These are phyloP conservation scores for Agaricus bisporus DNA, from an alignment of 768 basidiomycete species.

Conservation along the genomic window DNA sequence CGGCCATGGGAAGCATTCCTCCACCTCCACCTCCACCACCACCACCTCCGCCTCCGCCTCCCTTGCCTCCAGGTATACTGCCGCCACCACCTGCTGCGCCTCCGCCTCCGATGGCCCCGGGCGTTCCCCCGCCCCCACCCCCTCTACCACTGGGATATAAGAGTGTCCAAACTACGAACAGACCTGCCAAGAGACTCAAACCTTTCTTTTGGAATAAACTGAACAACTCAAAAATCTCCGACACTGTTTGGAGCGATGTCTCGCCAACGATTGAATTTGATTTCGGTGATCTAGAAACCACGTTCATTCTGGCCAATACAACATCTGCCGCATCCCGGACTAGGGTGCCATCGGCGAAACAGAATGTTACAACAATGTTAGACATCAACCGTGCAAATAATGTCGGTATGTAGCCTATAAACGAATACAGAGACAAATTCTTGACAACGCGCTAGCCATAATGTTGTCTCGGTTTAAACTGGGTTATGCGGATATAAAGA, in stretches of 20 bases:
- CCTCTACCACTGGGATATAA: constrained; percentile 32
- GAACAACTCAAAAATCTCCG: constrained; percentile 26
- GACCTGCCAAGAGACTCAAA: constrained; percentile 57
- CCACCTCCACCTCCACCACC: constrained; percentile 13
- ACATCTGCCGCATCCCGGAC: constrained; percentile 37
- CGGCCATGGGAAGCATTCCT: constrained; percentile 16
- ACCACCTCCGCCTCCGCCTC: constrained; percentile 27
- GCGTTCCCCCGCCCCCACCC: constrained; percentile 8
- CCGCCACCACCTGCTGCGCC: constrained; percentile 22
- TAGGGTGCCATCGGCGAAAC: constrained; percentile 30
- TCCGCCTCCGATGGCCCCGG: constrained; percentile 27
- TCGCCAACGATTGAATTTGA: constrained; percentile 38
- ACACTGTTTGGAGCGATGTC: constrained; percentile 69
- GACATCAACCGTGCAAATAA: constrained; percentile 83
- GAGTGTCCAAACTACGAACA: constrained; percentile 25
- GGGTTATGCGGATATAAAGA: constrained; percentile 56
- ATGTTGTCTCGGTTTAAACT: constrained; percentile 78
- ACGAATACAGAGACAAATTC: background rate
- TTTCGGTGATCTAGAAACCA: constrained; percentile 66
- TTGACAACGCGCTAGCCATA: constrained; percentile 45
- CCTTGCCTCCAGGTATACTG: constrained; percentile 29
- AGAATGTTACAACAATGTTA: constrained; percentile 63
- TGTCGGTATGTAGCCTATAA: constrained; percentile 44
- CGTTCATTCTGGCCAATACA: constrained; percentile 55
- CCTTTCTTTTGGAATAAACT: constrained; percentile 94